These are phyloP conservation scores for Pugionium dolabratum DNA, from an alignment of 345 rosid genomes.

Conservation along the genomic window DNA sequence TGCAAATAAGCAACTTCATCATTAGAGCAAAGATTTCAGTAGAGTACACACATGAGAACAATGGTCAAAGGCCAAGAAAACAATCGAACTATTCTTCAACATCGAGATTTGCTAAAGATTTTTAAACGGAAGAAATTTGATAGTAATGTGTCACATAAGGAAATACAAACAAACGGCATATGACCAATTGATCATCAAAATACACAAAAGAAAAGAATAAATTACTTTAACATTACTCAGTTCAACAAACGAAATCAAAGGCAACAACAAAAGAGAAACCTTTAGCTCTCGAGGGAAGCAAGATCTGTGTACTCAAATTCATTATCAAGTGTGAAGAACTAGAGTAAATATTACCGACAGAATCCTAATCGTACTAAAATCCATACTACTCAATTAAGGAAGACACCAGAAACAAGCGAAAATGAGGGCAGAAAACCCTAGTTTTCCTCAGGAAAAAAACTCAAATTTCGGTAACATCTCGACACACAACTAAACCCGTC, in stretches of 20 bases:
- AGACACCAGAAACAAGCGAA: no score
- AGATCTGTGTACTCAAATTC: slow-evolving; percentile 10
- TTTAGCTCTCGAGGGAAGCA: background rate
- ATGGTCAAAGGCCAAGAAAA: slow-evolving; percentile 1
- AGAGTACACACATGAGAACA: slow-evolving; percentile 5
- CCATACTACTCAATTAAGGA: background rate
- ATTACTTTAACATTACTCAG: background rate
- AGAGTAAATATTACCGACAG: background rate
- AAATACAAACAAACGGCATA: background rate
- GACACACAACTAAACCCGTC: no score
- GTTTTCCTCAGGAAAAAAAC: background rate
- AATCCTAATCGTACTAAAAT: background rate
- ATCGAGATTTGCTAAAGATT: background rate
- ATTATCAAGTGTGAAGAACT: slow-evolving; percentile 1
- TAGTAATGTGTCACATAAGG: no score
- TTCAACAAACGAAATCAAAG: background rate
- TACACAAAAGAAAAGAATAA: background rate
- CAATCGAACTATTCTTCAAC: background rate
- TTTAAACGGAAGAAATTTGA: no score
- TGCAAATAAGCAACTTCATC: slow-evolving; percentile 23
- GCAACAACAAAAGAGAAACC: slow-evolving; percentile 2
- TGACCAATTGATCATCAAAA: background rate
- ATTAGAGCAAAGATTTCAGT: slow-evolving; percentile 11
- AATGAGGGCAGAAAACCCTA: background rate
- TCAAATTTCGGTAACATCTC: background rate